Evolutionary conservation across 768 basidiomycete genomes (phyloP).

Genomic region (Lentinula lateritia): DNA sequence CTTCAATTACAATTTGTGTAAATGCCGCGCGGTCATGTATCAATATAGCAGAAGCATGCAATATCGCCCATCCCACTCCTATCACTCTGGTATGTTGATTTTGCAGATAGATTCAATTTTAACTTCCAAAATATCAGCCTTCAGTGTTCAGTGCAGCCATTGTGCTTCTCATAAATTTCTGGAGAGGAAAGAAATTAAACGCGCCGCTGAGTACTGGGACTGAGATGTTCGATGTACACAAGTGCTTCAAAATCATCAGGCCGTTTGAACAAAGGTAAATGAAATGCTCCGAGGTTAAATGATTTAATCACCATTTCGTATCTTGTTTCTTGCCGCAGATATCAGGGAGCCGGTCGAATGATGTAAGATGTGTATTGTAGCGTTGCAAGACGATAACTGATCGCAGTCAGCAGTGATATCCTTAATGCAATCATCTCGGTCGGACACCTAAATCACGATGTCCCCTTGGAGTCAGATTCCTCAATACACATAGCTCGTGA

Average conservation of each 20-base stretch:
- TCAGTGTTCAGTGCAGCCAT: constrained; percentile 34
- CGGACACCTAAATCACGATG: not conserved
- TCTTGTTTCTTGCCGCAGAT: constrained; percentile 22
- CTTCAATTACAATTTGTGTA: constrained; percentile 37
- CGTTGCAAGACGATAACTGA: not conserved
- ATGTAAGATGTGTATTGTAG: constrained; percentile 27
- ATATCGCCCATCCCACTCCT: constrained; percentile 16
- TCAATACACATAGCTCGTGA: not conserved
- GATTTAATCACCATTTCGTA: not conserved
- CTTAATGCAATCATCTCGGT: not conserved
- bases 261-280: not conserved
- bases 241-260: constrained; percentile 22
- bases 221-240: constrained; percentile 48
- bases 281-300: not conserved
- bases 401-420: not conserved
- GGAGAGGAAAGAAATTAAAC: constrained; percentile 37
- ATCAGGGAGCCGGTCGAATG: constrained; percentile 41
- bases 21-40: constrained; percentile 40
- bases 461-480: not conserved
- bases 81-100: not conserved
- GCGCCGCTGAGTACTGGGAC: constrained; percentile 30
- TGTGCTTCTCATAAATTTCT: constrained; percentile 43
- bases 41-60: constrained; percentile 39
- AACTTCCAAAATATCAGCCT: not conserved
- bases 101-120: not conserved